Conservation (phyloP, 495 filamentous ascomycete genomes). For the Xylona heveae region DNA sequence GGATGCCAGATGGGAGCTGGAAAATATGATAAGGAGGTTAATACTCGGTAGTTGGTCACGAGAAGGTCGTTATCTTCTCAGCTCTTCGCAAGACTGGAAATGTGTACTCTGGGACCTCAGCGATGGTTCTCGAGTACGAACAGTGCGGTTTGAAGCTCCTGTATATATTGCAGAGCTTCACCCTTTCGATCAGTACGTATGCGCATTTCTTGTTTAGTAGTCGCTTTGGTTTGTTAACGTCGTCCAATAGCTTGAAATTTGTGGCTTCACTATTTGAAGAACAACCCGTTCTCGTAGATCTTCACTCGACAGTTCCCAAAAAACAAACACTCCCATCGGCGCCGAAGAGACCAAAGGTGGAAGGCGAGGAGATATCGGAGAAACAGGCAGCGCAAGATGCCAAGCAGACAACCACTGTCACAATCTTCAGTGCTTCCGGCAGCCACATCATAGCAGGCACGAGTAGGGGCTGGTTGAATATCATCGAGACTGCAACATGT, state of each 20-base stretch:
- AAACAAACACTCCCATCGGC: slow-evolving; percentile 65
- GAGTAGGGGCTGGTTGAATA: slow-evolving; percentile 86
- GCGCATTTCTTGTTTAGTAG: not conserved
- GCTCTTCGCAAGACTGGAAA: slow-evolving; percentile 87
- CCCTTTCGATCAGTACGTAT: slow-evolving; percentile 64
- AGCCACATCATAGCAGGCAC: slow-evolving; percentile 80
- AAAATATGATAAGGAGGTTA: too few species aligned
- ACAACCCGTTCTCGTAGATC: slow-evolving; percentile 68
- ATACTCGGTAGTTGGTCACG: slow-evolving; percentile 56
- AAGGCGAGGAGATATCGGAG: slow-evolving; percentile 40
- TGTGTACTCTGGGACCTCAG: slow-evolving; percentile 85
- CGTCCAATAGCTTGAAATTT: slow-evolving; percentile 39
- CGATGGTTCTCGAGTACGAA: slow-evolving; percentile 44
- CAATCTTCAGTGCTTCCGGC: slow-evolving; percentile 66
- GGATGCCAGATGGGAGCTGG: not conserved
- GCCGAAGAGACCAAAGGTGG: slow-evolving; percentile 38
- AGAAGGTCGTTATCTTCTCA: slow-evolving; percentile 81
- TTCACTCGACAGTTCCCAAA: slow-evolving; percentile 36
- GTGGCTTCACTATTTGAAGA: slow-evolving; percentile 86
- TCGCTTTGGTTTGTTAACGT: not conserved
- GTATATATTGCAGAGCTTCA: slow-evolving; percentile 92
- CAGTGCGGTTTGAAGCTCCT: slow-evolving; percentile 69
- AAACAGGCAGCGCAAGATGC: slow-evolving; percentile 83
- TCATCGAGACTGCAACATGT: slow-evolving; percentile 60
- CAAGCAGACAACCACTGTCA: slow-evolving; percentile 79